Evolutionary conservation across 345 rosid genomes (phyloP).

Genomic region (Salix suchowensis): DNA sequence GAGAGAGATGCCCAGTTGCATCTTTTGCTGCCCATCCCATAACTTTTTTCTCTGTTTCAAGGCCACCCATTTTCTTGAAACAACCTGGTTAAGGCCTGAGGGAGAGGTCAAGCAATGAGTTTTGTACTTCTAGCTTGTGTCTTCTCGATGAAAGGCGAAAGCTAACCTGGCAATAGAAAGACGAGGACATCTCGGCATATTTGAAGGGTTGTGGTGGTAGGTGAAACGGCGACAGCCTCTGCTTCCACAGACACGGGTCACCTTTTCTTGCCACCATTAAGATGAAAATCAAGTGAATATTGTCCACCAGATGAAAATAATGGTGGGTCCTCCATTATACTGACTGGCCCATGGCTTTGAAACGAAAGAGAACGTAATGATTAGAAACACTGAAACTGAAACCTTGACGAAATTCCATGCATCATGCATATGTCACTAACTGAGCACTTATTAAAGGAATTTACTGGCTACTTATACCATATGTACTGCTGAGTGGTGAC

Average conservation of each 20-base stretch:
- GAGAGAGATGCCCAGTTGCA: conserved; percentile 44
- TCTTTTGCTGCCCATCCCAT: conserved; percentile 60
- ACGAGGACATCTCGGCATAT: background rate
- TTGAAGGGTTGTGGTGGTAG: background rate
- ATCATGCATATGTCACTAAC: background rate
- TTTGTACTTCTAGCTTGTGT: no score
- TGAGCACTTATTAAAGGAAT: background rate
- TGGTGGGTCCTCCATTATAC: background rate
- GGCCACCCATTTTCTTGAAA: conserved; percentile 12
- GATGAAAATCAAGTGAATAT: background rate
- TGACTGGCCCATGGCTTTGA: background rate
- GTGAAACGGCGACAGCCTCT: background rate
- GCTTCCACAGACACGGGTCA: background rate
- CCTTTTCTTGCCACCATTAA: background rate
- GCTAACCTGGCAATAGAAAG: background rate
- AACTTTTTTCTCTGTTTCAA: conserved; percentile 32
- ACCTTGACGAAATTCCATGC: background rate
- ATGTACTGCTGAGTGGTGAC: background rate
- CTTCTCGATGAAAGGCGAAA: background rate
- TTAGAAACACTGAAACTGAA: background rate
- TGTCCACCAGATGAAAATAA: background rate
- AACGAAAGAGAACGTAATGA: background rate
- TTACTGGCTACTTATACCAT: background rate
- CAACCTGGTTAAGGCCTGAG: background rate
- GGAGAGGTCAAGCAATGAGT: no score